Conservation (phyloP, 805 yeast species). For the Wickerhamomyces mucosus region DNA sequence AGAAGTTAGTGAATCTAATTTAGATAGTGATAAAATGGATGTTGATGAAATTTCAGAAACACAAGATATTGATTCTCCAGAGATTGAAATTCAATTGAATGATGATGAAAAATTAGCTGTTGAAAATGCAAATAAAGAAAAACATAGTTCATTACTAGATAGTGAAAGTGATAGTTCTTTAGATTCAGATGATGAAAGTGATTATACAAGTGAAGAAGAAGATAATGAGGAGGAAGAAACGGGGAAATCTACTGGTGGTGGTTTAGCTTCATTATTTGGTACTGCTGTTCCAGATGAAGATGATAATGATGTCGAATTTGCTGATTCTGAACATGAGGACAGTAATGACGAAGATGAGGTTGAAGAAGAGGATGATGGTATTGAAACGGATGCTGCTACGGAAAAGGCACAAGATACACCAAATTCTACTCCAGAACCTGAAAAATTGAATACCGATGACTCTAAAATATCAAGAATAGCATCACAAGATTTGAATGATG, state of each 20-base stretch:
- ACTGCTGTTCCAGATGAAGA: slow-evolving; percentile 18
- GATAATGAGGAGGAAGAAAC: slow-evolving; percentile 12
- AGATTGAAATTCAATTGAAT: slow-evolving; percentile 7
- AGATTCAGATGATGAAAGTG: slow-evolving; percentile 20
- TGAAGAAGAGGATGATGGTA: slow-evolving; percentile 13
- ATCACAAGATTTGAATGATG: slow-evolving; percentile 17
- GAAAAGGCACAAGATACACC: slow-evolving; percentile 22
- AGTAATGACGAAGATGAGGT: slow-evolving; percentile 10
- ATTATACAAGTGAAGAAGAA: slow-evolving; percentile 16
- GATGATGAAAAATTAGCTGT: slow-evolving; percentile 18
- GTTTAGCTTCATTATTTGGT: slow-evolving; percentile 29
- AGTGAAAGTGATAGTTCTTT: slow-evolving; percentile 22
- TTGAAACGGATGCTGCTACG: slow-evolving; percentile 11
- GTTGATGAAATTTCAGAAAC: slow-evolving; percentile 15
- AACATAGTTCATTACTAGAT: slow-evolving; percentile 11
- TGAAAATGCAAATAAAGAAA: slow-evolving; percentile 18
- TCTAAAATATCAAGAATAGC: slow-evolving; percentile 10
- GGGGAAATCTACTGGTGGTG: slow-evolving; percentile 16
- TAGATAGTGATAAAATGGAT: slow-evolving; percentile 11
- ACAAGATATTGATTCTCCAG: slow-evolving; percentile 11
- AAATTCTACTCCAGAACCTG: slow-evolving; percentile 26
- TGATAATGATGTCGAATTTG: slow-evolving; percentile 27
- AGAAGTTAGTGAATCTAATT: slow-evolving; percentile 19
- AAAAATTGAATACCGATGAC: slow-evolving; percentile 3
- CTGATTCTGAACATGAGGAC: slow-evolving; percentile 16